These are phyloP conservation scores for Tranzscheliella williamsii DNA, from an alignment of 1,284 basidiomycete genomes.

Conservation along the genomic window DNA sequence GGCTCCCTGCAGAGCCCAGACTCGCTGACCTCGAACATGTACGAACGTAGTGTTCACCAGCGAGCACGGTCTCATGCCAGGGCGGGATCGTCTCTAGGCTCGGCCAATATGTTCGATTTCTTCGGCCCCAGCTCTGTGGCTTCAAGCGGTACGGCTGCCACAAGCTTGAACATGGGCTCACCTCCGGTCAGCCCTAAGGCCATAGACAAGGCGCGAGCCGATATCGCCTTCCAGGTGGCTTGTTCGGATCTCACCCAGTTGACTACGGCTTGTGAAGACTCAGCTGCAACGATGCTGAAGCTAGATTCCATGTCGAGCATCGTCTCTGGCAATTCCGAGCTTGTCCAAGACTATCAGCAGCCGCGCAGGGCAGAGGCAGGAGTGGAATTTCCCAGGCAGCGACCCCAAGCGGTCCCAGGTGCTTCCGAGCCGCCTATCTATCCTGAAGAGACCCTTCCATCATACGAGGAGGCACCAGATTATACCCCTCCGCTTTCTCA, in stretches of 20 bases:
- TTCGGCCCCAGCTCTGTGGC: constrained; percentile 37
- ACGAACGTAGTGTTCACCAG: no score
- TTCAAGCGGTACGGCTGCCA: constrained; percentile 27
- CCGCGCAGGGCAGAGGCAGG: no score
- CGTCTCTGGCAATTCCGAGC: no score
- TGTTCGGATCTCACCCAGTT: no score
- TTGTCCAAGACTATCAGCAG: neutral
- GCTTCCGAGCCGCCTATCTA: constrained; percentile 29
- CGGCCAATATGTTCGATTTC: constrained; percentile 28
- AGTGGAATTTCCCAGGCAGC: no score
- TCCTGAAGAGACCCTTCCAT: constrained; percentile 16
- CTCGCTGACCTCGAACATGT: no score
- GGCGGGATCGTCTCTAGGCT: constrained; percentile 29
- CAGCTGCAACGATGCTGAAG: no score
- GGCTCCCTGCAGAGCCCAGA: no score
- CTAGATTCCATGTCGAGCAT: no score
- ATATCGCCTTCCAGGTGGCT: no score
- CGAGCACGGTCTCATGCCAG: constrained; percentile 1
- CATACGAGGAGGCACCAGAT: constrained; percentile 30
- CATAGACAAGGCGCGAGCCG: neutral
- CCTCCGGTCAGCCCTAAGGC: constrained; percentile 15
- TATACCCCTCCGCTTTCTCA: constrained; percentile 25
- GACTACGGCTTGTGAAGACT: no score
- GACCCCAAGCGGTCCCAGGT: no score
- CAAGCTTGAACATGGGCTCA: constrained; percentile 31